Percentiles rank a stretch among this genome's conserved stretches.
Evolutionary conservation across 148 eudicot species (phyloP).

Genomic region (Nepenthes mirabilis): DNA sequence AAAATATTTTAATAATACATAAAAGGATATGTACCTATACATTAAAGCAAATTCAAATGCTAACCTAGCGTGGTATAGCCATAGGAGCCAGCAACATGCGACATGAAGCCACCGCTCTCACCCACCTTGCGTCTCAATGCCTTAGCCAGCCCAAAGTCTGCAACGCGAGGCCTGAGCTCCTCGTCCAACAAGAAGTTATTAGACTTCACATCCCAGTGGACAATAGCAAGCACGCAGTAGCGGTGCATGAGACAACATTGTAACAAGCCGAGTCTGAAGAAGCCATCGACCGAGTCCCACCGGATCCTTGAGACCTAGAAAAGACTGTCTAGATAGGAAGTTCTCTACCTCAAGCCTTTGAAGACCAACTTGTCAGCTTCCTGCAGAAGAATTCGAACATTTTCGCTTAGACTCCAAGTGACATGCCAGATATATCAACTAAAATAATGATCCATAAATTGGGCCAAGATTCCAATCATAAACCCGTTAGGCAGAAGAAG

Average conservation of each 20-base stretch:
- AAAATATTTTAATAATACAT: not conserved
- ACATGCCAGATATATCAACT: too few relatives aligned
- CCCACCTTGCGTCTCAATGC: conserved; percentile 13
- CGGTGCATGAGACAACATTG: too few relatives aligned
- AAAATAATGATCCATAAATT: too few relatives aligned
- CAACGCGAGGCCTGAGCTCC: conserved; percentile 40
- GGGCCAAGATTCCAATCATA: too few relatives aligned
- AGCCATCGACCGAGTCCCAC: too few relatives aligned
- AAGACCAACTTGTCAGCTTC: too few relatives aligned
- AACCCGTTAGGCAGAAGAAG: too few relatives aligned
- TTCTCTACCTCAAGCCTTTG: too few relatives aligned
- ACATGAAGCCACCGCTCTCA: conserved; percentile 24
- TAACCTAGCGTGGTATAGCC: conserved; percentile 77
- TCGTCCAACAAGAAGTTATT: conserved; percentile 60
- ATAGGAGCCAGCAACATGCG: conserved; percentile 57
- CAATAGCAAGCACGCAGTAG: conserved; percentile 43
- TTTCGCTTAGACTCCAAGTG: too few relatives aligned
- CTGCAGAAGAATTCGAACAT: too few relatives aligned
- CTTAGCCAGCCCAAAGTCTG: conserved; percentile 78
- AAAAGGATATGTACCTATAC: not conserved
- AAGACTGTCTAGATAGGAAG: too few relatives aligned
- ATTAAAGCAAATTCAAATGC: conserved; percentile 6
- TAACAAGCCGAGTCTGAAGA: conserved; percentile 48
- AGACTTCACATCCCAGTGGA: conserved; percentile 60
- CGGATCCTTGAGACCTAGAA: too few relatives aligned